phyloP scores from a whole-genome alignment of 2,329 filamentous ascomycete genomes.

The Aspergillus persii region DNA sequence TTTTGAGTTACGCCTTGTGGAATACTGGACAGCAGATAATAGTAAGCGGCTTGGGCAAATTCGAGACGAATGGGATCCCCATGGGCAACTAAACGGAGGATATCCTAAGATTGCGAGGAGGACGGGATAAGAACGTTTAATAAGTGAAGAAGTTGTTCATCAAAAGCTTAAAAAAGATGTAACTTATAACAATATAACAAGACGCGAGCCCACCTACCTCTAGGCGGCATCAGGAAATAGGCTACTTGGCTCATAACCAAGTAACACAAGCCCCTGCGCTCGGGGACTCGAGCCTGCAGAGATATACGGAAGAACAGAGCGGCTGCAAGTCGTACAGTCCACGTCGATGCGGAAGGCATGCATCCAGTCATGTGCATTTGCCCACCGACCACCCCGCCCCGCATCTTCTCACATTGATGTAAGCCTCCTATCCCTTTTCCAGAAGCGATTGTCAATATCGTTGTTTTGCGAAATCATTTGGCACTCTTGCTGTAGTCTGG shows the following conservation, averaged over 20 bases:
- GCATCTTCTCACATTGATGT: neutral
- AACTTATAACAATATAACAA: too few species aligned
- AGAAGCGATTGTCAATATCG: neutral
- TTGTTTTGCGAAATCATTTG: neutral
- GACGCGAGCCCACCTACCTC: too few species aligned
- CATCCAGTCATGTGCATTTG: neutral
- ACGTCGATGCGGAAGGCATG: neutral
- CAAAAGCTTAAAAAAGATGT: too few species aligned
- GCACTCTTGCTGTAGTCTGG: neutral
- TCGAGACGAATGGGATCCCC: constrained; percentile 24
- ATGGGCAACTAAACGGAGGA: constrained; percentile 14
- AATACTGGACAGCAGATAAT: constrained; percentile 49
- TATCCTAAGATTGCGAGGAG: neutral
- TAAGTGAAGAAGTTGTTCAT: neutral
- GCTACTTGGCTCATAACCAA: too few species aligned
- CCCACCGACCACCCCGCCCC: neutral
- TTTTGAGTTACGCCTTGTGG: constrained; percentile 47
- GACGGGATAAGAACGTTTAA: neutral
- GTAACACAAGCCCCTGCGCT: too few species aligned
- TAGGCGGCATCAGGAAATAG: too few species aligned
- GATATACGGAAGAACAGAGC: too few species aligned
- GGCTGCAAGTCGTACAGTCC: too few species aligned
- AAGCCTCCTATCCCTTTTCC: neutral
- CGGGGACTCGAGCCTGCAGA: too few species aligned
- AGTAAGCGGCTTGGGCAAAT: constrained; percentile 45